Base-by-base conservation (phyloP, 148 eudicot species). In the Silene latifolia region DNA sequence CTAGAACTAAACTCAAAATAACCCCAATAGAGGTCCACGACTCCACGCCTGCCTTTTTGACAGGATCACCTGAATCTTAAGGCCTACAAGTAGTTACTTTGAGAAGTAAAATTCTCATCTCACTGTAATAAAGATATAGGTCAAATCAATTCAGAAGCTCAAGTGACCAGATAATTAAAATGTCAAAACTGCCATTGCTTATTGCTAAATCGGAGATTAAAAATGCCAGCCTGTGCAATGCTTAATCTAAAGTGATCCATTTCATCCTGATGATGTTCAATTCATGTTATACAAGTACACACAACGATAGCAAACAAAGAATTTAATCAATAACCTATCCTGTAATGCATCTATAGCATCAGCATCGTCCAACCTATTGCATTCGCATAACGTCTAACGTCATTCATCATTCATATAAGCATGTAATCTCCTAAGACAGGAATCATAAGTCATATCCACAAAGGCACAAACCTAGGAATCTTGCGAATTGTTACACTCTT, bases 401-500 rank as follows among this genome's bases (percentile, higher is more conserved):
- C n/a, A n/a, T n/a, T n/a, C n/a, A n/a, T n/a, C n/a, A n/a, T 57
- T 15, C 61, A 17, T 23, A 60, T 60, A 19, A 60, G 64, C 64
- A 60, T 60, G 29, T 60, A 23, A 60, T 60, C 25, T 60, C 27
- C 56, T 51, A 51, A 48, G 13, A 51, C 3, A 51, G 8, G 56
- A 51, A 51, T 51, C 56, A 15, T 14, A 14, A 12, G 0, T 51
- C 56, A 51, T 51, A 51, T 0, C 56, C 14, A 42, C 39, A 62
- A 27, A 17, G 65, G 23, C 46, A 73, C 80, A 67, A 84, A 90
- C 98, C 93, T 90, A 60, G 99, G 99, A 78, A 95, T 87, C 80
- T 82, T 89, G 81, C 99, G 99, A 76, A 95, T 90, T 6, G 99
- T 95, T 61, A 92, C 97, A 80, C 79, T 88, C 89, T 92, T 95